Evolutionary conservation across 352 stramenopile genomes (phyloP), one percentile per base, ranked within the genome.

Genomic region (Nothophytophthora sp.): DNA sequence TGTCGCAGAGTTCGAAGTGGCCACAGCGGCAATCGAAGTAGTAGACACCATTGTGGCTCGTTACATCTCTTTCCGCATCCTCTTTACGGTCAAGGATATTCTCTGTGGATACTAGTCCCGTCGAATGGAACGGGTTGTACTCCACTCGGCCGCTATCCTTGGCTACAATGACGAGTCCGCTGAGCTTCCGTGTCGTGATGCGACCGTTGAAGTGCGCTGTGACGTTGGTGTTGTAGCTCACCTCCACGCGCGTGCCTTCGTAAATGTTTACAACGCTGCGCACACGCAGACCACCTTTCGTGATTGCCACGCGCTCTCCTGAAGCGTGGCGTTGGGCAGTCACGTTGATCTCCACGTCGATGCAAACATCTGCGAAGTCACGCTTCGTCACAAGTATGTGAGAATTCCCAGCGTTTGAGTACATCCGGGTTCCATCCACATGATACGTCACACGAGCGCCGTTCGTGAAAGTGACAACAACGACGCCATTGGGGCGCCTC

Each of bases 191-290:
- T 9, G 73, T 58, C 19, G 72, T 75, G 24, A 90, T 64, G 28
- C 74, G 69, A 27, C 79, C 82, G 47, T 90, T 88, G 23, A 92
- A 79, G 24, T 88, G 73, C 2, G 82, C 82, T 11, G 86, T 78
- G 5, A 92, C 76, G 34, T 82, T 82, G 20, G 82, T 90, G 42
- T 92, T 87, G 56, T 92, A 92, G 35, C 73, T 71, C 27, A 88
- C 56, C 30, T 87, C 66, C 4, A 90, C 53, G n/a, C 50, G 28
- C 11, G 82, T 88, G 46, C 80, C 82, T 18, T 92, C 77, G 16
- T 70, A 64, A 5, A 68, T 35, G 9, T 73, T 67, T 12, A 89
- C 51, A 30, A 80, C 48, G 47, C 67, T 84, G 12, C 82, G 74
- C 0, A 68, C 67, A 13, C 80, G 79, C 18, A 90, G 49, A 3